These are phyloP conservation scores for Gracilaria domingensis DNA, from an alignment of 23 red algal species.

Conservation along the genomic window DNA sequence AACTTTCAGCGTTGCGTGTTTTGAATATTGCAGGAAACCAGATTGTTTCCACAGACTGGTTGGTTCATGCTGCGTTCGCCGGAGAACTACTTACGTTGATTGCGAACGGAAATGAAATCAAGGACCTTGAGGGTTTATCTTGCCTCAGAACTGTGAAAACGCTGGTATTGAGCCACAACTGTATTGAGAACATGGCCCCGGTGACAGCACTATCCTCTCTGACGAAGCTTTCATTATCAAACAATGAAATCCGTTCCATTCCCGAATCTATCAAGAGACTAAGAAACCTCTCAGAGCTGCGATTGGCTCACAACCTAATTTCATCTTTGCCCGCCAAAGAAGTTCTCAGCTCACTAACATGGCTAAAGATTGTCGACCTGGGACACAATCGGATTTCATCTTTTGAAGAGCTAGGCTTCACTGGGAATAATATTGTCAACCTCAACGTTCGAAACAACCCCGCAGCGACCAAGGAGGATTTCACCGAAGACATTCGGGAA, in stretches of 20 bases:
- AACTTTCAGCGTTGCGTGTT: slow-evolving; percentile 26
- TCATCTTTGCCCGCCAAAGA: slow-evolving; percentile 18
- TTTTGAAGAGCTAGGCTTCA: slow-evolving; percentile 11
- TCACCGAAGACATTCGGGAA: background rate
- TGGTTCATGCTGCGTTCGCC: slow-evolving; percentile 39
- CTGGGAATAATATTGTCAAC: slow-evolving; percentile 19
- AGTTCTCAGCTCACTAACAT: slow-evolving; percentile 16
- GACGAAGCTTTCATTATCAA: slow-evolving; percentile 61
- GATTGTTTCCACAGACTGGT: slow-evolving; percentile 47
- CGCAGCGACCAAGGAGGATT: background rate
- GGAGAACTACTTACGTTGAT: slow-evolving; percentile 37
- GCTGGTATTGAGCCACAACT: slow-evolving; percentile 63
- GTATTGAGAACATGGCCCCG: slow-evolving; percentile 47
- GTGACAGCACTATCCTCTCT: slow-evolving; percentile 23
- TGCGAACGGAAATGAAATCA: slow-evolving; percentile 45
- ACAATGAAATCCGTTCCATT: slow-evolving; percentile 57
- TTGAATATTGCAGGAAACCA: slow-evolving; percentile 52
- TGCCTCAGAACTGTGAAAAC: slow-evolving; percentile 34
- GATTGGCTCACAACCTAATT: slow-evolving; percentile 67
- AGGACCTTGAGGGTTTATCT: slow-evolving; percentile 40
- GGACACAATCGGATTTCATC: slow-evolving; percentile 61
- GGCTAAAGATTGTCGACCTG: slow-evolving; percentile 50
- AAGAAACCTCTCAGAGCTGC: slow-evolving; percentile 44
- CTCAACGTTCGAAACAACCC: slow-evolving; percentile 57
- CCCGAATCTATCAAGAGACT: slow-evolving; percentile 17